phyloP scores from a whole-genome alignment of 345 rosid genomes.

The Eucalyptus sp. region DNA sequence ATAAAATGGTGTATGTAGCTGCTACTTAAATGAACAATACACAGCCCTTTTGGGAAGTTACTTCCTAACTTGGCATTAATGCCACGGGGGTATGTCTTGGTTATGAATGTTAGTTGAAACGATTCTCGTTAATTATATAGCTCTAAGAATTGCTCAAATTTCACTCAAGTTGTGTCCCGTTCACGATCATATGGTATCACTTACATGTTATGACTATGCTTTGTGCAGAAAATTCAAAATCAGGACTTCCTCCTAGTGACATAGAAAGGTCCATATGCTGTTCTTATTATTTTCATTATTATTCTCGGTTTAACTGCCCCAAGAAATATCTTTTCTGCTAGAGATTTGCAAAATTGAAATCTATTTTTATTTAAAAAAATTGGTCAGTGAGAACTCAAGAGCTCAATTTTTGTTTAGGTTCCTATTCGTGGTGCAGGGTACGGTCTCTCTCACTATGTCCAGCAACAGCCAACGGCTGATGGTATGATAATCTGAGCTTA shows the following conservation, averaged over 20 bases:
- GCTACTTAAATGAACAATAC: not conserved
- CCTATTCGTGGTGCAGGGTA: slow-evolving; percentile 69
- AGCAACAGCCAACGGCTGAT: slow-evolving; percentile 27
- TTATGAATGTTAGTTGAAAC: not conserved
- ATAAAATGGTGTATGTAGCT: not conserved
- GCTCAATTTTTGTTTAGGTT: slow-evolving; percentile 26
- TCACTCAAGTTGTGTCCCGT: not conserved
- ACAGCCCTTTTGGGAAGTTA: not conserved
- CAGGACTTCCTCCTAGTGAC: slow-evolving; percentile 49
- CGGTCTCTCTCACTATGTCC: slow-evolving; percentile 35
- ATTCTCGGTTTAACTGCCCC: not conserved
- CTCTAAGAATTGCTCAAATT: not conserved
- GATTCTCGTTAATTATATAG: not conserved
- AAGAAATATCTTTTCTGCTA: not conserved
- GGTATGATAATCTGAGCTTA: slow-evolving; percentile 13
- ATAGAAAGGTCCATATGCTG: slow-evolving; percentile 49
- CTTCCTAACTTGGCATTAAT: not conserved
- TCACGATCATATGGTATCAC: not conserved
- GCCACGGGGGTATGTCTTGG: not conserved
- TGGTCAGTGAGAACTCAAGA: not conserved
- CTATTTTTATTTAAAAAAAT: not conserved
- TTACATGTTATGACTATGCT: not conserved
- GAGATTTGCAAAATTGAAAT: not conserved
- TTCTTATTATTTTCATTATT: not conserved
- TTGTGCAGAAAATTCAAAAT: slow-evolving; percentile 65